Conservation (phyloP, 2,329 filamentous ascomycete species). For the Phialemonium atrogriseum region DNA sequence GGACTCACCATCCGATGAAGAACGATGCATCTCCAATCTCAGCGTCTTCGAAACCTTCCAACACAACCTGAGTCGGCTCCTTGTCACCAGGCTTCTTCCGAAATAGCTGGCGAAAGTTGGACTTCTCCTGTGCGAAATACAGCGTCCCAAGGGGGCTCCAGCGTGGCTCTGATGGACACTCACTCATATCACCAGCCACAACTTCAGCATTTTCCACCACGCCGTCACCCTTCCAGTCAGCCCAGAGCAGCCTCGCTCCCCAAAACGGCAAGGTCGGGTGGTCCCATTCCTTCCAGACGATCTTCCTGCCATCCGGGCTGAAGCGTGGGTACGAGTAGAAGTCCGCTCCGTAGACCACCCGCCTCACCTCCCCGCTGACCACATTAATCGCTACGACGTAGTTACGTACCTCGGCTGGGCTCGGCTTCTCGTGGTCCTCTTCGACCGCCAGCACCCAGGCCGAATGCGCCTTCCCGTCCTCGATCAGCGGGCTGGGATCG, state of each 20-base stretch:
- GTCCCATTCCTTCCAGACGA: conserved; percentile 47
- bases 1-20: conserved; percentile 21
- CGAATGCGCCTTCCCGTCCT: conserved; percentile 5
- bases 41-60: conserved; percentile 30
- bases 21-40: conserved; percentile 28
- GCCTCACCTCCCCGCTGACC: conserved; percentile 29
- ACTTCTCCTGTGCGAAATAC: conserved; percentile 37
- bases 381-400: conserved; percentile 31
- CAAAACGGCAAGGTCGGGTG: conserved; percentile 46
- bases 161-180: conserved; percentile 39
- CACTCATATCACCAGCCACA: conserved; percentile 31
- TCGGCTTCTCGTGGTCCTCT: conserved; percentile 36
- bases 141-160: conserved; percentile 41
- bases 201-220: conserved; percentile 20
- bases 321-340: conserved; percentile 45
- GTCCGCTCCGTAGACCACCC: conserved; percentile 35
- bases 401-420: conserved; percentile 23
- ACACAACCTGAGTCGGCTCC: conserved; percentile 17
- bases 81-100: conserved; percentile 20
- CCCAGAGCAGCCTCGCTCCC: conserved; percentile 33
- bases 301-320: conserved; percentile 32
- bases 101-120: conserved; percentile 39
- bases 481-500: conserved; percentile 24
- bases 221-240: conserved; percentile 28
- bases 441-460: conserved; percentile 41